Evolutionary conservation across 306 rosid genomes (phyloP).

Genomic region (Fragaria iinumae): DNA sequence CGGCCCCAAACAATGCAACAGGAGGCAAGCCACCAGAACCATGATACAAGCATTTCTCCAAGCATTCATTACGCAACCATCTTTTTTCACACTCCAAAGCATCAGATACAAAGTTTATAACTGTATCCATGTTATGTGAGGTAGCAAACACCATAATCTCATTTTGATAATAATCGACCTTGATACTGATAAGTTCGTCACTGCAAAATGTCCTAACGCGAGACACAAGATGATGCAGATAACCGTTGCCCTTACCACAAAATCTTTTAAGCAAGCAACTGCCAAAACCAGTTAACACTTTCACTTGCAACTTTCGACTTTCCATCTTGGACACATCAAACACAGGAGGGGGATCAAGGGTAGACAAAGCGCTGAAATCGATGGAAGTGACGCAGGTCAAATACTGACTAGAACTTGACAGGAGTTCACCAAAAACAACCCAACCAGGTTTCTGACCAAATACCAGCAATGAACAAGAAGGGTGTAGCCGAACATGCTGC

Average conservation of each 20-base stretch:
- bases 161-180: conserved; percentile 60
- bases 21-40: conserved; percentile 62
- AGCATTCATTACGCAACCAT: conserved; percentile 60
- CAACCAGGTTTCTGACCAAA: conserved; percentile 83
- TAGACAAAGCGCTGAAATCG: conserved; percentile 50
- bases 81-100: conserved; percentile 59
- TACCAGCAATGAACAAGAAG: conserved; percentile 80
- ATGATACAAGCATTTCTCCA: conserved; percentile 70
- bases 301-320: conserved; percentile 49
- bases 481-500: conserved; percentile 75
- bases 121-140: conserved; percentile 53
- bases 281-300: conserved; percentile 66
- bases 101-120: conserved; percentile 34
- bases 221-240: conserved; percentile 48
- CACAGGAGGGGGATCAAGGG: conserved; percentile 60
- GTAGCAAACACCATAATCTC: conserved; percentile 59
- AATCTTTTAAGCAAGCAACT: conserved; percentile 62
- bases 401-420: conserved; percentile 64
- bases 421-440: conserved; percentile 86
- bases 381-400: conserved; percentile 73
- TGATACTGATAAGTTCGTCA: conserved; percentile 64
- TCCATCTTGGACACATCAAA: conserved; percentile 62
- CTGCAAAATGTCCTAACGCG: conserved; percentile 47
- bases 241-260: conserved; percentile 74
- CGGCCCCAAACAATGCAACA: conserved; percentile 83